Evolutionary conservation across 2,329 filamentous ascomycete genomes (phyloP), one percentile per base, ranked within the genome.

Genomic region (Penicillium digitatum): DNA sequence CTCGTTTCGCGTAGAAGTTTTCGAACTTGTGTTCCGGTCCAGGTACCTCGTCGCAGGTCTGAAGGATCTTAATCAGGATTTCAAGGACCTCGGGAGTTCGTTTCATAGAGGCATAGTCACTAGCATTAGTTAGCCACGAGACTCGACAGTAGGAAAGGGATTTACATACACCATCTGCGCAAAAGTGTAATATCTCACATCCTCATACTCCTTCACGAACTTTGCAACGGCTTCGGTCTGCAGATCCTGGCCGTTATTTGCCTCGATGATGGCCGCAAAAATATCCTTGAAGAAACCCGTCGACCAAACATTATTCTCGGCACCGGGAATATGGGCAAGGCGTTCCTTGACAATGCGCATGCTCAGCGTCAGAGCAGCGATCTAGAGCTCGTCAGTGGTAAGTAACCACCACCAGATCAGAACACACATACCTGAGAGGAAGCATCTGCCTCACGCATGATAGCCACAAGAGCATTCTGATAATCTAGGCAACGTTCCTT

Each of bases 301-400:
- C 3, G 88, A 87, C 74, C 95, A 95, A 14, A 78, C 82, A 66
- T 86, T 84, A 43, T 87, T 84, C 7, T 84, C 81, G 24, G 81
- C 82, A 53, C 81, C 81, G 52, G 80, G 80, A 34, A 85, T 70
- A 65, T 84, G 76, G 59, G 84, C 82, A 18, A 82, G 86, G 69
- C 95, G 90, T 48, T 88, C 87, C 76, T 95, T 94, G 61, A 95
- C 76, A 45, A 95, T 74, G 52, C 88, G 86, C 91, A 96, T 95
- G 54, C 86, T 82, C 46, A 96, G 76, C 0, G 87, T 89, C 64
- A 97, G 74, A 11, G 85, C 87, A 16, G 88, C 89, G 40, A 82
- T 80, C 59, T 89, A 74, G 54, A 46, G 10, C 20, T 40, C 27
- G 39, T 65, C 48, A 66, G 60, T 48, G 29, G 14, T 54, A 46